A percentile compares a stretch with the other conserved stretches of the same genome.
Conservation (phyloP, 148 eudicot genomes). For the Camellia japonica region DNA sequence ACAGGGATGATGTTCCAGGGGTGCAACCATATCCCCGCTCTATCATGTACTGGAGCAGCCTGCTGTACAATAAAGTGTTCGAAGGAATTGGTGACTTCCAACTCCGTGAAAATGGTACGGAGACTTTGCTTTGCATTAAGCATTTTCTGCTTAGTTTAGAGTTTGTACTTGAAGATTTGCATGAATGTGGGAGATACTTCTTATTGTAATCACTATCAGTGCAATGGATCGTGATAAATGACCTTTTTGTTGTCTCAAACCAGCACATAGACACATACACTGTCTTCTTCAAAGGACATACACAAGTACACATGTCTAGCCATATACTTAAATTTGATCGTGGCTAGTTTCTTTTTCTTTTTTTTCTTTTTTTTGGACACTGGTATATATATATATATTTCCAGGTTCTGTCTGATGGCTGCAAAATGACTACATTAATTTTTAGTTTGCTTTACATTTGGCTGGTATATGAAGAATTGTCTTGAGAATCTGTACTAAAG, state of each 20-base stretch:
- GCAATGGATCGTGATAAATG: background rate
- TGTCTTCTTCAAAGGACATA: background rate
- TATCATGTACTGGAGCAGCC: conserved; percentile 87
- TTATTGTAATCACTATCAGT: background rate
- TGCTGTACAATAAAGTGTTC: conserved; percentile 69
- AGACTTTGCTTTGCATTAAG: background rate
- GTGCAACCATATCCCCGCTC: conserved; percentile 84
- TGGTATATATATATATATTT: background rate
- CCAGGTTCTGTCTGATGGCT: background rate
- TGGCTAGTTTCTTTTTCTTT: background rate
- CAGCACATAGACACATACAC: background rate
- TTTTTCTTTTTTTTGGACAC: too few relatives aligned
- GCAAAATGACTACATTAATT: background rate
- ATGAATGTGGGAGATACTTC: background rate
- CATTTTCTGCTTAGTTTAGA: background rate
- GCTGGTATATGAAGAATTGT: background rate
- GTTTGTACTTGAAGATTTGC: background rate
- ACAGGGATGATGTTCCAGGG: conserved; percentile 66
- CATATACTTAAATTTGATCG: background rate
- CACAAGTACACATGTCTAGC: background rate
- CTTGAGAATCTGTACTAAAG: background rate
- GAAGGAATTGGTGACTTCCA: conserved; percentile 53
- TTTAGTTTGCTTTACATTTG: background rate
- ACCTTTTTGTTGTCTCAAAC: background rate
- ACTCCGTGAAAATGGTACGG: conserved; percentile 83